These are phyloP conservation scores for Triticum turgidum DNA, from an alignment of 176 grass and related monocot genomes.

Conservation along the genomic window DNA sequence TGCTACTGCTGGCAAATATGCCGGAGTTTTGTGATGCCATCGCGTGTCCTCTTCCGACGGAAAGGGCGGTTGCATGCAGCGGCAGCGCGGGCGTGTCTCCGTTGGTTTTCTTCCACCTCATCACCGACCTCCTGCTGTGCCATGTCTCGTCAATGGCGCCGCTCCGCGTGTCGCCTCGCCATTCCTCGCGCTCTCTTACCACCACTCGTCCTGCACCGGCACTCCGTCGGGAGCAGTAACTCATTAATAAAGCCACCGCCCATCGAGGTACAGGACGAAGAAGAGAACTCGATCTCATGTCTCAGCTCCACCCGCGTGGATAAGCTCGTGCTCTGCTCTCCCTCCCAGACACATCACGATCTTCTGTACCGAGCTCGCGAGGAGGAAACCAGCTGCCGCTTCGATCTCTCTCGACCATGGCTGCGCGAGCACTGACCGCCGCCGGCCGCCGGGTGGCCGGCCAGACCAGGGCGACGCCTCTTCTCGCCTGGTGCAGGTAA, in stretches of 20 bases:
- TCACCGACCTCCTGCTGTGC: background rate
- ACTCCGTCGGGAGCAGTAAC: background rate
- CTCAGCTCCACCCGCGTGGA: background rate
- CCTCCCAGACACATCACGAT: background rate
- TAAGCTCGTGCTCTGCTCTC: background rate
- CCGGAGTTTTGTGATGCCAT: background rate
- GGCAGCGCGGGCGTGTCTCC: background rate
- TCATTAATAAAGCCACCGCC: background rate
- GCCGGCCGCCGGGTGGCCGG: background rate
- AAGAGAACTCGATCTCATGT: background rate
- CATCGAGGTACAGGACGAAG: background rate
- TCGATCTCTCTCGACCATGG: constrained; percentile 1
- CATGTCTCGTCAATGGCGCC: background rate
- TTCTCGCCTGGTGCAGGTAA: constrained; percentile 20
- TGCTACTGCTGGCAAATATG: no score
- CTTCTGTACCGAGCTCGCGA: background rate
- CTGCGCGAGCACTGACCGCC: background rate
- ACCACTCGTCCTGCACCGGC: background rate
- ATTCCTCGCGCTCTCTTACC: background rate
- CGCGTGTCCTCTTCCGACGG: background rate
- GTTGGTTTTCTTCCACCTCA: background rate
- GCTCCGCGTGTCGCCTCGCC: background rate
- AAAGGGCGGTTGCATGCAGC: background rate
- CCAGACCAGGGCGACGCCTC: background rate
- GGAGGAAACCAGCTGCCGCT: background rate